Percentiles rank a stretch among this genome's conserved stretches.
Conservation (phyloP, 2,329 filamentous ascomycete species). For the Claviceps pazoutovae region DNA sequence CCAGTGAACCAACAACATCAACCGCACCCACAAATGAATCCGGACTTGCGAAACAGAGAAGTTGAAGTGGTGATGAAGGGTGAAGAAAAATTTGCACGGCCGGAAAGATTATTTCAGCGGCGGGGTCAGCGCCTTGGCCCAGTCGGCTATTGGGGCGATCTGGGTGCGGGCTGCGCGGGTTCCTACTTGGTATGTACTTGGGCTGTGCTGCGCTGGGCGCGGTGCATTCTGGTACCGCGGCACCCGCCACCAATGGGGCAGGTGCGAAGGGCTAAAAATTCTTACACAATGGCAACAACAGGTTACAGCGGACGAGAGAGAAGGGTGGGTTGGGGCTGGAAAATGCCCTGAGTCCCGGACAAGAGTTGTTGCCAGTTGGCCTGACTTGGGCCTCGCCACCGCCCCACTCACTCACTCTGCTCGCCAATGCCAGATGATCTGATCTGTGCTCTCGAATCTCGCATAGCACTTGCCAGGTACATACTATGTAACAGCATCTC, state of each 20-base stretch:
- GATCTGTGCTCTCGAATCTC: no score
- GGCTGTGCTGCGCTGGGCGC: background rate
- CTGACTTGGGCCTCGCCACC: no score
- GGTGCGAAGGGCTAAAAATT: background rate
- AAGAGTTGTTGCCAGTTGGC: no score
- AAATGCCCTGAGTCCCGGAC: no score
- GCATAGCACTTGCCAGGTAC: no score
- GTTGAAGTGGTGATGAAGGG: background rate
- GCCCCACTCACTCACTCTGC: no score
- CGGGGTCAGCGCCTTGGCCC: conserved; percentile 1
- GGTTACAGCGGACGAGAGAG: no score
- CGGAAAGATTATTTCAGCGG: conserved; percentile 3
- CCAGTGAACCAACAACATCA: conserved; percentile 6
- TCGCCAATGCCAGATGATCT: no score
- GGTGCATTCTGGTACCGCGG: background rate
- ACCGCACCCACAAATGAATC: conserved; percentile 6
- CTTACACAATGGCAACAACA: background rate
- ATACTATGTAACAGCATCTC: background rate
- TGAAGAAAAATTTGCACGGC: conserved; percentile 3
- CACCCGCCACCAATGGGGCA: background rate
- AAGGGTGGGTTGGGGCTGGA: no score
- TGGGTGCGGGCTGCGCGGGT: background rate
- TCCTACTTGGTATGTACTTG: background rate
- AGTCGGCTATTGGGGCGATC: conserved; percentile 1
- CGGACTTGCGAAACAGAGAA: conserved; percentile 3